Evolutionary conservation across 2,329 filamentous ascomycete species (phyloP), one percentile per base, ranked within the genome.

Genomic region (Aureobasidium sp.): DNA sequence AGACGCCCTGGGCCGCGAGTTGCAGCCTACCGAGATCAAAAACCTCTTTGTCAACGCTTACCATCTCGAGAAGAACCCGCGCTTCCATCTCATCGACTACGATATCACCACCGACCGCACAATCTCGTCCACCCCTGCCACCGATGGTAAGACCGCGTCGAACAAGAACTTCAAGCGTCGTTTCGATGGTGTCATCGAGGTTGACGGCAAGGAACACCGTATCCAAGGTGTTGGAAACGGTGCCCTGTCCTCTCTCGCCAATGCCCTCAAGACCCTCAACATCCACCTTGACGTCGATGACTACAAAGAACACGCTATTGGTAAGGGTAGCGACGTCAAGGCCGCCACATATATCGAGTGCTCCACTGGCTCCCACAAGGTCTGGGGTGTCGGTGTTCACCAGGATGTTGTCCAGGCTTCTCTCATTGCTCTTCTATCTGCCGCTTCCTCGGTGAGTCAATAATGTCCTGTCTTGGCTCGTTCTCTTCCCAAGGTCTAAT

Each of bases 331-430:
- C 62, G 54, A 91, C 64, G 90, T 93, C 67, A 95, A 95, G 79
- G 93, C 93, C n/a, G 93, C 91, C 2, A 90, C 92, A 2, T 97
- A 95, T 72, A 96, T 97, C 66, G 90, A 97, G 75, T 96, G 91
- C 75, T 91, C 83, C 32, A 82, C 86, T 25, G 76, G 83, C 4
- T 83, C 82, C 59, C 81, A 90, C 69, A 88, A 84, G 69, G 88
- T 96, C 2, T 96, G 91, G 91, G 91, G 91, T 67, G 88, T 96
- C 7, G 91, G 90, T 37, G 89, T 97, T 68, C 90, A 97, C 73
- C 88, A 93, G 73, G 93, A 96, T 78, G 90, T 95, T 64, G 90
- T 95, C 25, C 90, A 95, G 74, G 91, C 90, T 69, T 92, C 88
- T 74, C 82, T 97, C 70, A 89, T 91, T 72, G 92, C 92, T 62